Percentiles rank a stretch among this genome's conserved stretches.
phyloP scores from a whole-genome alignment of 176 grass and related monocot species.

The Neostapfia colusana region DNA sequence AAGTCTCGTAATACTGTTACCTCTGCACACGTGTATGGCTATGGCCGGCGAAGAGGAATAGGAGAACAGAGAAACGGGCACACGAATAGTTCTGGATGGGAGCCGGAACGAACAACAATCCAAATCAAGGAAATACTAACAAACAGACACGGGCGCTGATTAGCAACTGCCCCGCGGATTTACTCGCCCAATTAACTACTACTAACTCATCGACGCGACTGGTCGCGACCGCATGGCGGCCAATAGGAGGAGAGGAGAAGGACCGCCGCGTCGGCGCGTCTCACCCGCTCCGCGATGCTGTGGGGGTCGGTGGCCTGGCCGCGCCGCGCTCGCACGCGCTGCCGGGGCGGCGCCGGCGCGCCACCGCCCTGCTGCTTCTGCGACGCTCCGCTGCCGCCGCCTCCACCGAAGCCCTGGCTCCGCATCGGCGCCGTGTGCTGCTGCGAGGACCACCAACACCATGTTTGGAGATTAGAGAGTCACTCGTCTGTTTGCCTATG shows the following conservation, averaged over 20 bases:
- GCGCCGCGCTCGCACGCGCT: conserved; percentile 65
- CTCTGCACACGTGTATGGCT: not conserved
- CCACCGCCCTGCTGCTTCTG: conserved; percentile 29
- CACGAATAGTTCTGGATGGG: conserved; percentile 23
- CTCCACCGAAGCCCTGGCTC: conserved; percentile 11
- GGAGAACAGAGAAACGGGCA: conserved; percentile 38
- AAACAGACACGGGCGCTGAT: conserved; percentile 35
- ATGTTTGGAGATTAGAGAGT: not conserved
- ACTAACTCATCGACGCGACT: not conserved
- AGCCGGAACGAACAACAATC: conserved; percentile 30
- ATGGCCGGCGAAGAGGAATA: not conserved
- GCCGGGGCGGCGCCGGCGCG: conserved; percentile 60
- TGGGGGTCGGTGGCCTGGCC: conserved; percentile 88
- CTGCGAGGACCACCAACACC: conserved; percentile 10
- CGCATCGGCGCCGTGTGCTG: conserved; percentile 48
- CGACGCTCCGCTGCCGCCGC: not conserved
- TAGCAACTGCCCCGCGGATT: conserved; percentile 42
- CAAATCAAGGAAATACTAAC: conserved; percentile 42
- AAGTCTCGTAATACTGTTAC: not conserved
- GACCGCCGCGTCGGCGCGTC: not conserved
- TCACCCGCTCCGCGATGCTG: conserved; percentile 94
- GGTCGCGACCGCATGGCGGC: no score
- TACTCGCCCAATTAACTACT: conserved; percentile 8
- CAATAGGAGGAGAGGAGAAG: not conserved
- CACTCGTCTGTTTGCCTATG: not conserved